These are phyloP conservation scores for Calamus simplicifolius DNA, from an alignment of 176 grass and related monocot species.

Conservation along the genomic window DNA sequence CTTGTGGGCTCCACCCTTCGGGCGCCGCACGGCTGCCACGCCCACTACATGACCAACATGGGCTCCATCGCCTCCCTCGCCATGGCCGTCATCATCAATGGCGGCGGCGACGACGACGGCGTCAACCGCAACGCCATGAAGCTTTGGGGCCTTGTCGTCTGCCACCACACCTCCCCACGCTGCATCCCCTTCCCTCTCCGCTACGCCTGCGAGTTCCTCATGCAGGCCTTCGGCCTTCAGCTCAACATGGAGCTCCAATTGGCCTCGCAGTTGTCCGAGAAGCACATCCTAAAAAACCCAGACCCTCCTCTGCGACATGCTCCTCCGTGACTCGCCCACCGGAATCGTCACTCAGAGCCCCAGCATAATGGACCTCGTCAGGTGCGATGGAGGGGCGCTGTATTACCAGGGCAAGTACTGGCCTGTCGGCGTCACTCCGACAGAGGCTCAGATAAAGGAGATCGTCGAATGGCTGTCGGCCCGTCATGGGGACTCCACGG, in stretches of 20 bases:
- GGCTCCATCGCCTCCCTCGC: constrained; percentile 86
- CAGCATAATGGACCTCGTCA: constrained; percentile 98
- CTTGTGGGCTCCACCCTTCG: constrained; percentile 89
- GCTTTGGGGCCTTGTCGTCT: constrained; percentile 93
- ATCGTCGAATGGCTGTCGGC: constrained; percentile 69
- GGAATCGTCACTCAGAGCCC: constrained; percentile 94
- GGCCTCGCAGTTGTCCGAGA: constrained; percentile 78
- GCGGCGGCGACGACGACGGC: constrained; percentile 49
- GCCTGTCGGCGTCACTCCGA: constrained; percentile 71
- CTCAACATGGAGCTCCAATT: constrained; percentile 99
- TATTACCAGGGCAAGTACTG: constrained; percentile 83
- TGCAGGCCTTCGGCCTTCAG: constrained; percentile 89
- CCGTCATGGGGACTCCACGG: constrained; percentile 72
- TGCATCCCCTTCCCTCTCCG: constrained; percentile 91
- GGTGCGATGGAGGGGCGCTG: constrained; percentile 87
- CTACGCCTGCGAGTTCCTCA: constrained; percentile 92
- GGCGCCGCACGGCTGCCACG: constrained; percentile 72
- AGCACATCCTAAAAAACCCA: constrained; percentile 79
- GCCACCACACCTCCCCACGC: constrained; percentile 87
- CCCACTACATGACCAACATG: constrained; percentile 98
- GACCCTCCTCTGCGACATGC: constrained; percentile 87
- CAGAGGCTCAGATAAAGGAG: constrained; percentile 75
- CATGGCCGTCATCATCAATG: constrained; percentile 83
- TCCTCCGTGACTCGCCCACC: constrained; percentile 73
- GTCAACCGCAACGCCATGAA: constrained; percentile 34